Percentiles rank a stretch among this genome's conserved stretches.
Conservation (phyloP, 176 grass and related monocot genomes). For the Musa itinerans region DNA sequence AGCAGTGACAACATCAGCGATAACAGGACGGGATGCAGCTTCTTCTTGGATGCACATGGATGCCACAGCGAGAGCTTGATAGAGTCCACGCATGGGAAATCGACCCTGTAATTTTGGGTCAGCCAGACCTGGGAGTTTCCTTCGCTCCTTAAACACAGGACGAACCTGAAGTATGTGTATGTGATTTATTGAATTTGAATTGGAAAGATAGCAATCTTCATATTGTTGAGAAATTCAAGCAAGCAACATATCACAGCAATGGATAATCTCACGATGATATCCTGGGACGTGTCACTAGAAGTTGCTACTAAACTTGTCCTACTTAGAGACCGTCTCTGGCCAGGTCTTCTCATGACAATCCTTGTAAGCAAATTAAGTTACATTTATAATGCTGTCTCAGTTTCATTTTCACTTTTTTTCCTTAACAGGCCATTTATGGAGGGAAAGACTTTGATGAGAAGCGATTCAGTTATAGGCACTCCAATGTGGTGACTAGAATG, state of each 20-base stretch:
- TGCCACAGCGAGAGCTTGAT: slow-evolving; percentile 72
- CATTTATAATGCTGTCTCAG: too few relatives aligned
- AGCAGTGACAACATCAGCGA: slow-evolving; percentile 74
- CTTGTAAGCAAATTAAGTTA: too few relatives aligned
- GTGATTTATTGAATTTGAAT: neutral
- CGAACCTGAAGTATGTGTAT: neutral
- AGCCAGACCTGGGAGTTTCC: slow-evolving; percentile 50
- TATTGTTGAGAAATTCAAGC: neutral
- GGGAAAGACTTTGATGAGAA: too few relatives aligned
- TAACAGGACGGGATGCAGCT: slow-evolving; percentile 58
- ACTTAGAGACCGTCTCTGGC: too few relatives aligned
- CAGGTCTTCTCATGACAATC: too few relatives aligned
- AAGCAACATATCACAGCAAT: neutral
- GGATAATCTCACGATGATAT: too few relatives aligned
- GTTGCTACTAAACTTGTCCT: too few relatives aligned
- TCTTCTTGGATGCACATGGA: slow-evolving; percentile 95
- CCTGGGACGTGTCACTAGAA: too few relatives aligned
- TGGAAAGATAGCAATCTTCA: neutral
- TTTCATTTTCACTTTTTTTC: too few relatives aligned
- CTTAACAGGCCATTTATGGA: too few relatives aligned
- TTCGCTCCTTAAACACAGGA: slow-evolving; percentile 17
- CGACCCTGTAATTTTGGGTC: slow-evolving; percentile 57
- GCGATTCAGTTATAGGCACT: too few relatives aligned
- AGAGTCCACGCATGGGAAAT: slow-evolving; percentile 67
- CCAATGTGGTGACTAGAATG: too few relatives aligned